Evolutionary conservation across 75 land plant genomes (phyloP).

Genomic region (Larix kaempferi): DNA sequence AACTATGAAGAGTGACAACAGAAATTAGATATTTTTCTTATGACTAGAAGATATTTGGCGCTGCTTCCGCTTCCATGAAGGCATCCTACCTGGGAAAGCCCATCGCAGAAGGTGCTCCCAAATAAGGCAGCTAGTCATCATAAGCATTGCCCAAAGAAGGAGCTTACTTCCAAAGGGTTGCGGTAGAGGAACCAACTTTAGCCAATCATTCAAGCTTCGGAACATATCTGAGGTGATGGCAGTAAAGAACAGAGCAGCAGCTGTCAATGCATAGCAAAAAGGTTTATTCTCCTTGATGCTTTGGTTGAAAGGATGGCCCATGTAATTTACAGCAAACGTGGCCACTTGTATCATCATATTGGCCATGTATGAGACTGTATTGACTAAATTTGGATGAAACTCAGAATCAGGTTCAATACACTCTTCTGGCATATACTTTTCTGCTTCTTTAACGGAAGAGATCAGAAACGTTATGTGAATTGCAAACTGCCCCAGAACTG

Average conservation of each 20-base stretch:
- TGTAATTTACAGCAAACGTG: constrained; percentile 98
- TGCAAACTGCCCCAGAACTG: constrained; percentile 93
- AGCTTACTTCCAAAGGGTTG: constrained; percentile 62
- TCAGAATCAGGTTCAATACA: constrained; percentile 98
- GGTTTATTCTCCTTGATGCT: constrained; percentile 91
- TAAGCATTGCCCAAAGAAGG: constrained; percentile 63
- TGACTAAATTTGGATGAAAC: constrained; percentile 94
- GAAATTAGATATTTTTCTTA: constrained; percentile 28
- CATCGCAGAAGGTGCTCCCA: constrained; percentile 92
- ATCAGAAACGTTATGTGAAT: constrained; percentile 83
- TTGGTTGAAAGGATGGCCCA: constrained; percentile 99
- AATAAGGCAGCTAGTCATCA: constrained; percentile 66
- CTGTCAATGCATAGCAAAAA: constrained; percentile 68
- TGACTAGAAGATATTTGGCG: constrained; percentile 30
- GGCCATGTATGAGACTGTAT: constrained; percentile 98
- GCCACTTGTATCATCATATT: constrained; percentile 99
- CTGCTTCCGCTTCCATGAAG: constrained; percentile 56
- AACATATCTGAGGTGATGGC: constrained; percentile 86
- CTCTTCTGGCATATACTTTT: constrained; percentile 95
- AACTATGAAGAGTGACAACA: background rate
- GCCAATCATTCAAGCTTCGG: constrained; percentile 86
- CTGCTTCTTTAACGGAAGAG: constrained; percentile 78
- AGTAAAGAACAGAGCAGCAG: constrained; percentile 78
- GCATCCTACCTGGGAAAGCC: constrained; percentile 83
- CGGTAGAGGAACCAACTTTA: constrained; percentile 90